These are phyloP conservation scores for Teunomyces pallodes DNA, from an alignment of 805 yeast genomes.

Conservation along the genomic window DNA sequence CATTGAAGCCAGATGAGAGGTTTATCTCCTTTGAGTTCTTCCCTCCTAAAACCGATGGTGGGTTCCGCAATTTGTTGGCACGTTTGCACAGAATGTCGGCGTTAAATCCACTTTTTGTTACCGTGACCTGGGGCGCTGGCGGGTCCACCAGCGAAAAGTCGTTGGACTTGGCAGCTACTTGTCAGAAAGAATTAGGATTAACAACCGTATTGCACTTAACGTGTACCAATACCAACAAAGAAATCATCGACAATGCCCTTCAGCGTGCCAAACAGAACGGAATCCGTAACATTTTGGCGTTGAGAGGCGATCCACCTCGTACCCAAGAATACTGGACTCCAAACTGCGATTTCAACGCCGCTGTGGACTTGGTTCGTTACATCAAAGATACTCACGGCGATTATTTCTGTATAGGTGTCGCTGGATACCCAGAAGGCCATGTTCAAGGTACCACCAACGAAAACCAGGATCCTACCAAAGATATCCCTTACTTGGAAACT, in stretches of 20 bases:
- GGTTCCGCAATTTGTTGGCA: constrained; percentile 77
- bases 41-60: constrained; percentile 94
- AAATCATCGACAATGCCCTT: constrained; percentile 77
- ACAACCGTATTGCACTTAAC: constrained; percentile 94
- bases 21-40: constrained; percentile 91
- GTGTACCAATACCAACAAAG: constrained; percentile 86
- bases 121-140: constrained; percentile 99
- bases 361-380: constrained; percentile 83
- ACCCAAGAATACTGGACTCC: constrained; percentile 62
- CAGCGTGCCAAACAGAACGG: constrained; percentile 70
- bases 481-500: constrained; percentile 76
- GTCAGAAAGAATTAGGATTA: constrained; percentile 72
- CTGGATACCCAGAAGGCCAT: constrained; percentile 98
- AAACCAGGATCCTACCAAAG: constrained; percentile 63
- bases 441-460: constrained; percentile 60
- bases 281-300: constrained; percentile 82
- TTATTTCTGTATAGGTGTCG: constrained; percentile 91
- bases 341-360: constrained; percentile 62
- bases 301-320: constrained; percentile 95
- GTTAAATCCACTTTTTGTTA: constrained; percentile 83
- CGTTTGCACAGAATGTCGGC: constrained; percentile 88
- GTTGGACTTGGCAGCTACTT: constrained; percentile 73
- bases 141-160: constrained; percentile 90
- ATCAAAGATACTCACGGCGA: constrained; percentile 70
- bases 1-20: constrained; percentile 49